Percentiles rank a stretch among this genome's conserved stretches.
Conservation (phyloP, 108 stramenopile species). For the Conticribra weissflogii region DNA sequence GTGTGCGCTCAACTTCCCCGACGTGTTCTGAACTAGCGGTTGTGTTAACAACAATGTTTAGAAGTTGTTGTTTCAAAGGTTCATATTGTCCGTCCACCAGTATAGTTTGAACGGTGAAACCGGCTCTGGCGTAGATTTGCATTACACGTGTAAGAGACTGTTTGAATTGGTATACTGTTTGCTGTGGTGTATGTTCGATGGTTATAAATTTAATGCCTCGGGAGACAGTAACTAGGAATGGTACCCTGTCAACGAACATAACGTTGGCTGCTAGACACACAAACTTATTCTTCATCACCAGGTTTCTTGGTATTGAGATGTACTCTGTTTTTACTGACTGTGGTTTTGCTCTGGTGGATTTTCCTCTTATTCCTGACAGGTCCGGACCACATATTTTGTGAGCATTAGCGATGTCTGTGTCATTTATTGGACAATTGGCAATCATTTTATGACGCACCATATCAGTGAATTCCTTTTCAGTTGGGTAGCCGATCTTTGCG, state of each 20-base stretch:
- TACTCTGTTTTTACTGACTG: not conserved
- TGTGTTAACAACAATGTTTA: conserved; percentile 9
- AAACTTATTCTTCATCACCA: conserved; percentile 20
- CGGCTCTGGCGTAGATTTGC: conserved; percentile 14
- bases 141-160: not conserved
- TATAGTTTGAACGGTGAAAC: conserved; percentile 31
- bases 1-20: conserved; percentile 1
- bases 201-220: conserved; percentile 24
- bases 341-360: conserved; percentile 11
- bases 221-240: conserved; percentile 43
- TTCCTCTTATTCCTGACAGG: conserved; percentile 18
- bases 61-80: conserved; percentile 2
- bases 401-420: conserved; percentile 28
- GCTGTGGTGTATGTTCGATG: too few relatives aligned
- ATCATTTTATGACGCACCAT: conserved; percentile 10
- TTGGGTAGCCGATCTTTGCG: conserved; percentile 3
- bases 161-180: conserved; percentile 1
- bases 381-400: conserved; percentile 41
- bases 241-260: conserved; percentile 45
- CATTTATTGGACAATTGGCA: conserved; percentile 38
- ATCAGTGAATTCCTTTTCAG: not conserved
- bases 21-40: conserved; percentile 8
- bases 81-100: conserved; percentile 36
- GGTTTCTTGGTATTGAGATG: conserved; percentile 14
- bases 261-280: conserved; percentile 43